A percentile compares a stretch with the other conserved stretches of the same genome.
Conservation (phyloP, 73 alveolate species). For the Paramecium biaurelia region DNA sequence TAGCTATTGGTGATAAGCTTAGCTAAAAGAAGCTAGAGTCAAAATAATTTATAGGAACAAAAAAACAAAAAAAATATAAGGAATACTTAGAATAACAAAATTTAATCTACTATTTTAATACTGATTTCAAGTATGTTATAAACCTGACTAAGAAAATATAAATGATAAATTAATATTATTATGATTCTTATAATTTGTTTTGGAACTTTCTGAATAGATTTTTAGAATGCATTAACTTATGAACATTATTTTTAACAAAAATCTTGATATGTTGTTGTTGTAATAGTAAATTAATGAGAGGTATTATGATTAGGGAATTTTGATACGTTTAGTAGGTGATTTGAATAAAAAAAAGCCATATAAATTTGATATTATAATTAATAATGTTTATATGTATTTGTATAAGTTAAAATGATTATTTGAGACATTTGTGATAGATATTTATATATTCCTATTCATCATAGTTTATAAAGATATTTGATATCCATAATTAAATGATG, state of each 20-base stretch:
- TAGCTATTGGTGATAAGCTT: not conserved
- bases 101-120: not conserved
- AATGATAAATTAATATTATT: not conserved
- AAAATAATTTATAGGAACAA: not conserved
- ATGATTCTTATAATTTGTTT: not conserved
- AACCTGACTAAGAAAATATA: not conserved
- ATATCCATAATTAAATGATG: not conserved
- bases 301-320: not conserved
- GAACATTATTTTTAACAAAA: not conserved
- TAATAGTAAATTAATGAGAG: not conserved
- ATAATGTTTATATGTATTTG: not conserved
- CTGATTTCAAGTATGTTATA: not conserved
- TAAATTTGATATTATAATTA: not conserved
- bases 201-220: not conserved
- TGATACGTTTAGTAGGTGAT: not conserved
- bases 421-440: not conserved
- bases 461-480: not conserved
- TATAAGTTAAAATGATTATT: not conserved
- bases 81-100: not conserved
- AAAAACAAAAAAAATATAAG: not conserved
- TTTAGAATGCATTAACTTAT: not conserved
- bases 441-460: not conserved
- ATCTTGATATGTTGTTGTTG: not conserved
- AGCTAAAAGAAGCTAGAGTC: not conserved
- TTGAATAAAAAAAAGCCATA: not conserved